phyloP scores from a whole-genome alignment of 192 early-diverging fungal genomes.

The Backusella morwellensis region DNA sequence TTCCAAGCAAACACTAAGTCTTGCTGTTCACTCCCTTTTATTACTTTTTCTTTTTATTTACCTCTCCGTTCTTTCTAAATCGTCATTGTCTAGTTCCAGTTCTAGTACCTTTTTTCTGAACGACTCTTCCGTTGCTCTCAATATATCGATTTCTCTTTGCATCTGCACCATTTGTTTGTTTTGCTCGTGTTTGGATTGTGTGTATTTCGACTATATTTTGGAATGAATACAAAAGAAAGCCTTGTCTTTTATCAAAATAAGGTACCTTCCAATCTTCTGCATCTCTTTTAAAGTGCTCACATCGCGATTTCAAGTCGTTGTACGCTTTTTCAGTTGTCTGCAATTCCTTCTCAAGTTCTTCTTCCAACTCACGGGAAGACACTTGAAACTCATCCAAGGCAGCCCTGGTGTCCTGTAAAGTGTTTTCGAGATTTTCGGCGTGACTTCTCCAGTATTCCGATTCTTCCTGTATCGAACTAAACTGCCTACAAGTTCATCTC shows the following conservation, averaged over 20 bases:
- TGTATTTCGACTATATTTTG: conserved; percentile 55
- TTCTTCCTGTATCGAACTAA: conserved; percentile 61
- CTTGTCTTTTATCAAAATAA: too few relatives aligned
- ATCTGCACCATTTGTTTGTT: conserved; percentile 64
- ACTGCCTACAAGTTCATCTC: conserved; percentile 28
- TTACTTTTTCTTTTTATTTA: conserved; percentile 10
- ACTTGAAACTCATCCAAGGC: conserved; percentile 64
- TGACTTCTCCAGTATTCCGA: conserved; percentile 63
- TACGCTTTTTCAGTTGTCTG: conserved; percentile 64
- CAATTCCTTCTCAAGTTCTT: conserved; percentile 71
- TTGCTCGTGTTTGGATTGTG: conserved; percentile 61
- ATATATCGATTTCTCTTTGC: conserved; percentile 70
- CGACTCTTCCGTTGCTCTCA: conserved; percentile 65
- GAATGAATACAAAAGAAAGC: neutral
- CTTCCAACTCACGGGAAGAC: conserved; percentile 67
- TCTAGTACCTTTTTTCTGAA: conserved; percentile 72
- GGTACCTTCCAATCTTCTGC: too few relatives aligned
- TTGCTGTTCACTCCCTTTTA: neutral
- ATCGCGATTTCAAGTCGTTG: conserved; percentile 60
- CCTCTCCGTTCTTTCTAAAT: conserved; percentile 69
- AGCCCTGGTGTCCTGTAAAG: conserved; percentile 52
- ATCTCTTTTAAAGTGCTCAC: conserved; percentile 41
- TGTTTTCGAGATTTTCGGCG: conserved; percentile 50
- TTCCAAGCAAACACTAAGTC: neutral
- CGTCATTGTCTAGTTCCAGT: conserved; percentile 77